Conservation (phyloP, 2,329 filamentous ascomycete species). For the Colletotrichum sp. region DNA sequence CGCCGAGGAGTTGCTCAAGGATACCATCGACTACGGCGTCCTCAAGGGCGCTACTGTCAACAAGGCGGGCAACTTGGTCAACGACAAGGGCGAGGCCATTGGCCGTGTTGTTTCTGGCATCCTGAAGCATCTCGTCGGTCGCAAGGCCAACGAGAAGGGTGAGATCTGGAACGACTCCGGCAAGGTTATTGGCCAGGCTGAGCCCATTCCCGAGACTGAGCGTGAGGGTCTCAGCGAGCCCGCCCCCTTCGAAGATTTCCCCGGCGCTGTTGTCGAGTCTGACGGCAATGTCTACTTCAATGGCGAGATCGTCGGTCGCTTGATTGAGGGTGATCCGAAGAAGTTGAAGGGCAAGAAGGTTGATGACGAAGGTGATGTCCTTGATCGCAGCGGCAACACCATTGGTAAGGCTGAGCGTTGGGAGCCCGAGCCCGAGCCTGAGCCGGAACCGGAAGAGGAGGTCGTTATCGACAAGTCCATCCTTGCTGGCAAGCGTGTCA, state of each 20-base stretch:
- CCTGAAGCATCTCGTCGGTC: constrained; percentile 66
- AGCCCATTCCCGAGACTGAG: constrained; percentile 65
- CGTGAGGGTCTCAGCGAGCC: constrained; percentile 51
- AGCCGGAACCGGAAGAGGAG: constrained; percentile 52
- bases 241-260: constrained; percentile 64
- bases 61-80: constrained; percentile 63
- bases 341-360: constrained; percentile 69
- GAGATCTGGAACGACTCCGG: constrained; percentile 75
- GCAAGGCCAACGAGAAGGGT: constrained; percentile 68
- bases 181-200: constrained; percentile 70
- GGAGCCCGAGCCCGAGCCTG: constrained; percentile 59
- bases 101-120: constrained; percentile 70
- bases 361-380: constrained; percentile 72
- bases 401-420: constrained; percentile 73
- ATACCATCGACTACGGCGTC: constrained; percentile 48
- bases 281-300: constrained; percentile 59
- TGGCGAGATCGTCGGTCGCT: constrained; percentile 61
- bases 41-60: constrained; percentile 63
- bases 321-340: constrained; percentile 69
- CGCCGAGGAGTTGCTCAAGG: constrained; percentile 31
- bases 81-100: constrained; percentile 57
- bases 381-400: constrained; percentile 70
- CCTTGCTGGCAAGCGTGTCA: constrained; percentile 73
- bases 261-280: constrained; percentile 56
- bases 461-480: constrained; percentile 61